Evolutionary conservation across 257 asterid genomes (phyloP).

Genomic region (Osmanthus fragrans): DNA sequence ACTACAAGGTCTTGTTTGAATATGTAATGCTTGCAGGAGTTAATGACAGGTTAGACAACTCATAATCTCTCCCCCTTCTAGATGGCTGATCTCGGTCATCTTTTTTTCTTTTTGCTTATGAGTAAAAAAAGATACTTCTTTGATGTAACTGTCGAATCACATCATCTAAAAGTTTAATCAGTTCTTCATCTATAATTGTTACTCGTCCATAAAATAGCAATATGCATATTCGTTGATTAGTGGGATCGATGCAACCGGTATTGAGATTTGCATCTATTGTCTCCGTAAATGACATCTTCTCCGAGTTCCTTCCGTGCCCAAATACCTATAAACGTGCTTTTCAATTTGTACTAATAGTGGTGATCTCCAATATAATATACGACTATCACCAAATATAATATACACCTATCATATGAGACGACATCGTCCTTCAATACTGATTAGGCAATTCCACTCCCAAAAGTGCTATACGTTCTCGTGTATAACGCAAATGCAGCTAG

Average conservation of each 20-base stretch:
- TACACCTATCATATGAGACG: neutral
- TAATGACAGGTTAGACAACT: constrained; percentile 70
- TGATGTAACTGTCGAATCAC: too few species aligned
- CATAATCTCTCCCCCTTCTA: neutral
- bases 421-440: neutral
- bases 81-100: neutral
- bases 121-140: too few species aligned
- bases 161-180: too few species aligned
- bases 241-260: neutral
- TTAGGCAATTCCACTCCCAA: neutral
- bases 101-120: too few species aligned
- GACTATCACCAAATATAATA: neutral
- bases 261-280: neutral
- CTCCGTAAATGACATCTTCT: neutral
- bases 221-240: neutral
- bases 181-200: too few species aligned
- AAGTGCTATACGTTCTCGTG: neutral
- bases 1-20: constrained; percentile 89
- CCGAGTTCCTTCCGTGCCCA: neutral
- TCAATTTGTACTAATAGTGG: too few species aligned
- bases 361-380: too few species aligned
- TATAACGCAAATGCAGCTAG: neutral
- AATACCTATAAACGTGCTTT: neutral
- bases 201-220: neutral
- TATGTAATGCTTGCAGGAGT: constrained; percentile 98